Percentiles rank a stretch among this genome's conserved stretches.
phyloP scores from a whole-genome alignment of 164 flowering plant genomes.

The Akebia trifoliata region DNA sequence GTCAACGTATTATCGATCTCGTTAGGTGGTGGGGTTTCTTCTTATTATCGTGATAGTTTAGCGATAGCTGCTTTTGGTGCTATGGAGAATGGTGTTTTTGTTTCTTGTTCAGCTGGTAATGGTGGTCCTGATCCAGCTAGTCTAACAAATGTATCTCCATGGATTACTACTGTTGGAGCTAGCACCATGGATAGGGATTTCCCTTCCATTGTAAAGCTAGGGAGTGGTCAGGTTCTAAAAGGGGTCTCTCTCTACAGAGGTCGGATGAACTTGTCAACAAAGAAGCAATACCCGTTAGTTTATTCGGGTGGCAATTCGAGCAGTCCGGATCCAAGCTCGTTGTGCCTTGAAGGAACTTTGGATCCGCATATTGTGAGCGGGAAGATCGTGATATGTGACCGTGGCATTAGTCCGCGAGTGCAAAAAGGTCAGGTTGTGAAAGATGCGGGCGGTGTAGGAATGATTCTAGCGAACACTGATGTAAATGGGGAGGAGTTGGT shows the following conservation, averaged over 20 bases:
- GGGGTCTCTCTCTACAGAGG: constrained; percentile 85
- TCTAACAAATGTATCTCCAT: constrained; percentile 77
- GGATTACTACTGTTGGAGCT: constrained; percentile 89
- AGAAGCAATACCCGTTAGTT: constrained; percentile 50
- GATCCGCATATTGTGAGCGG: constrained; percentile 28
- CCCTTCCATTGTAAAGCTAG: constrained; percentile 55
- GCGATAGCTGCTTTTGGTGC: constrained; percentile 78
- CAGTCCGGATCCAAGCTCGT: constrained; percentile 50
- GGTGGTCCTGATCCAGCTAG: constrained; percentile 72
- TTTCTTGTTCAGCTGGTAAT: constrained; percentile 91
- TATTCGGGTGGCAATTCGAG: constrained; percentile 60
- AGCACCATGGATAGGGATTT: constrained; percentile 89
- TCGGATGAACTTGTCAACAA: constrained; percentile 24
- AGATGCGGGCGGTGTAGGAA: constrained; percentile 39
- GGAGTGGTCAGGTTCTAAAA: constrained; percentile 30
- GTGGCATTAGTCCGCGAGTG: constrained; percentile 30
- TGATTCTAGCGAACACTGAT: constrained; percentile 29
- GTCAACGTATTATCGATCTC: constrained; percentile 75
- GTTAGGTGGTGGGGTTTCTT: constrained; percentile 64
- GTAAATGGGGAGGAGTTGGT: constrained; percentile 29
- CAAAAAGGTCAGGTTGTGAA: constrained; percentile 37
- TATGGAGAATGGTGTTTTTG: constrained; percentile 84
- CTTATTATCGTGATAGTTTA: constrained; percentile 58
- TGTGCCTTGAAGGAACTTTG: constrained; percentile 60
- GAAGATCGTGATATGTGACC: constrained; percentile 45